Percentiles rank a stretch among this genome's conserved stretches.
Evolutionary conservation across 23 red algal species (phyloP).

Genomic region (Gracilaria vermiculophylla): DNA sequence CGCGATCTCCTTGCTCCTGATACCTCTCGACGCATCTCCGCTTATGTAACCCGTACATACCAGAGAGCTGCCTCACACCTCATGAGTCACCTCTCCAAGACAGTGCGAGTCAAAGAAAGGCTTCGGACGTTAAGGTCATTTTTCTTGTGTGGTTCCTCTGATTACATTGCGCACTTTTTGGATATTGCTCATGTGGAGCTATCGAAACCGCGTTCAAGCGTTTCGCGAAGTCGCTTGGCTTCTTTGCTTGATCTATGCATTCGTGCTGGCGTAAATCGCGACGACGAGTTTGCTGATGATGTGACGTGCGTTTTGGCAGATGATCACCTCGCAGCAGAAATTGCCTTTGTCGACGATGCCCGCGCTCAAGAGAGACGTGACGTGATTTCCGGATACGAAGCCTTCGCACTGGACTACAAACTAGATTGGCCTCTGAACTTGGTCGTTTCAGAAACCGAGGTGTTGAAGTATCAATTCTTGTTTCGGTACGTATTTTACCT

Average conservation of each 20-base stretch:
- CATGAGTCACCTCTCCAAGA: constrained; percentile 35
- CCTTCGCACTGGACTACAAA: constrained; percentile 74
- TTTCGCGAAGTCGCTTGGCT: constrained; percentile 41
- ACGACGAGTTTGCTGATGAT: constrained; percentile 16
- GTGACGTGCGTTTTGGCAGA: constrained; percentile 24
- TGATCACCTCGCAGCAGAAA: constrained; percentile 31
- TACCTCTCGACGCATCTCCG: background rate
- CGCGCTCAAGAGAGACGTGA: background rate
- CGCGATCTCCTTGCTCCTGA: constrained; percentile 7
- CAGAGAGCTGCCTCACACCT: constrained; percentile 24
- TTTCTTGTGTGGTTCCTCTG: constrained; percentile 54
- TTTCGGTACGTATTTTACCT: constrained; percentile 84
- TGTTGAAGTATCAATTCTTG: constrained; percentile 93
- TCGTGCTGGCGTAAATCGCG: constrained; percentile 12
- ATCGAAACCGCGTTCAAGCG: constrained; percentile 18
- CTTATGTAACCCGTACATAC: background rate
- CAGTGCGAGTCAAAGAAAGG: constrained; percentile 14
- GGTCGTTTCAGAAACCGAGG: constrained; percentile 66
- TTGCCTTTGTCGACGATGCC: constrained; percentile 1
- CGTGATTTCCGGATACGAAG: constrained; percentile 68
- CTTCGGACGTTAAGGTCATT: constrained; percentile 44
- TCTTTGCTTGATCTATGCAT: constrained; percentile 63
- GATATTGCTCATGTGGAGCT: constrained; percentile 59
- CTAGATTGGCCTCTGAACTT: constrained; percentile 70
- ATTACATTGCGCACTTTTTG: constrained; percentile 69